Evolutionary conservation across 257 asterid species (phyloP).

Genomic region (Nicotiana tabacum): DNA sequence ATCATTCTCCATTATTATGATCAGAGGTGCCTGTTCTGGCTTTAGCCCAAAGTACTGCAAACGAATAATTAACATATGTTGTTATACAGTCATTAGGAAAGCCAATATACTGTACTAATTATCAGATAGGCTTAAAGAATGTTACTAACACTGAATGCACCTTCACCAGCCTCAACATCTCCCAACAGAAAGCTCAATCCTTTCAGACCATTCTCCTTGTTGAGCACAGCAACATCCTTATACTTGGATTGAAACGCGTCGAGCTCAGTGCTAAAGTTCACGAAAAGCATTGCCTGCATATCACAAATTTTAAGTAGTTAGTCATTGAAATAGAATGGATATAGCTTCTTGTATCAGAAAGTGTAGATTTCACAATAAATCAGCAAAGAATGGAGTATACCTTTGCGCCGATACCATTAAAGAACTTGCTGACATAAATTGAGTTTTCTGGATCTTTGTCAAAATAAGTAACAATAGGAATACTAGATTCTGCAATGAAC

Average conservation of each 20-base stretch:
- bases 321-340: too few species aligned
- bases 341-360: neutral
- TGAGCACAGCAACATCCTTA: constrained; percentile 51
- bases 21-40: constrained; percentile 54
- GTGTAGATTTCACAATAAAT: neutral
- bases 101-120: neutral
- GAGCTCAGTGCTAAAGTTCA: constrained; percentile 56
- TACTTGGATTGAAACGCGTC: constrained; percentile 51
- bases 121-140: neutral
- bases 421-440: constrained; percentile 54
- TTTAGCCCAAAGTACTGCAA: constrained; percentile 75
- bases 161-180: constrained; percentile 48
- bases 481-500: constrained; percentile 44
- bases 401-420: constrained; percentile 42
- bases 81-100: neutral
- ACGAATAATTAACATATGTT: neutral
- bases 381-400: constrained; percentile 21
- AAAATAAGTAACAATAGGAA: constrained; percentile 62
- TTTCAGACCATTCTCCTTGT: constrained; percentile 37
- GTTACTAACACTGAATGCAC: constrained; percentile 56
- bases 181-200: constrained; percentile 70
- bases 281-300: constrained; percentile 65
- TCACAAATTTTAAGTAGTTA: neutral
- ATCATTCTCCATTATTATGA: constrained; percentile 42
- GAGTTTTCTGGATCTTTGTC: constrained; percentile 45